Evolutionary conservation across 2,329 filamentous ascomycete genomes (phyloP).

Genomic region (Ilyonectria mors-panacis): DNA sequence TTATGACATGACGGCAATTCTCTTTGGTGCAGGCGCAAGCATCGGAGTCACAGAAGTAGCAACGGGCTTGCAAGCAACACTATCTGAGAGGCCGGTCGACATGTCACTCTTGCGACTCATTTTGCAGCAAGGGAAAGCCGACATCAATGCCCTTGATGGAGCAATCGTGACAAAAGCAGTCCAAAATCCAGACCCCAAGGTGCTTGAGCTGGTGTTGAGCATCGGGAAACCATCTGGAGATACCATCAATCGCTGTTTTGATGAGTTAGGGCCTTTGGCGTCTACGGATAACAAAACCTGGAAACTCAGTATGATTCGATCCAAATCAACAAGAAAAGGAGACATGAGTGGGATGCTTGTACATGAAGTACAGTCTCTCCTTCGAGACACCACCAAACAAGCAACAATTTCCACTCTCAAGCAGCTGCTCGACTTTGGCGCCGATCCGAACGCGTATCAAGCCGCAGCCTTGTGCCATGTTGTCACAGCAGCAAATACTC

Average conservation of each 20-base stretch:
- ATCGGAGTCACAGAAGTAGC: constrained; percentile 60
- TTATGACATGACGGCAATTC: constrained; percentile 62
- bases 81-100: constrained; percentile 64
- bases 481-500: constrained; percentile 61
- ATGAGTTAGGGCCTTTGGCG: constrained; percentile 59
- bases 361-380: constrained; percentile 64
- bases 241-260: constrained; percentile 61
- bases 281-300: constrained; percentile 62
- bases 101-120: constrained; percentile 64
- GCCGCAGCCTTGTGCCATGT: constrained; percentile 67
- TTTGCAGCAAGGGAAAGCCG: constrained; percentile 65
- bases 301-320: constrained; percentile 65
- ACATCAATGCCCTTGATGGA: constrained; percentile 66
- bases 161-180: constrained; percentile 59
- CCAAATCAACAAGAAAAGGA: constrained; percentile 59
- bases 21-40: constrained; percentile 63
- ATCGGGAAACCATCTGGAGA: constrained; percentile 61
- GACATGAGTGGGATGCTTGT: constrained; percentile 63
- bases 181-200: constrained; percentile 60
- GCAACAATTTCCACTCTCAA: constrained; percentile 62
- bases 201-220: constrained; percentile 64
- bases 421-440: constrained; percentile 65
- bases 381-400: constrained; percentile 55
- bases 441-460: constrained; percentile 68
- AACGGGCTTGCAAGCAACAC: constrained; percentile 57